These are phyloP conservation scores for Pestalotiopsis sp. DNA, from an alignment of 2,329 filamentous ascomycete genomes.

Conservation along the genomic window DNA sequence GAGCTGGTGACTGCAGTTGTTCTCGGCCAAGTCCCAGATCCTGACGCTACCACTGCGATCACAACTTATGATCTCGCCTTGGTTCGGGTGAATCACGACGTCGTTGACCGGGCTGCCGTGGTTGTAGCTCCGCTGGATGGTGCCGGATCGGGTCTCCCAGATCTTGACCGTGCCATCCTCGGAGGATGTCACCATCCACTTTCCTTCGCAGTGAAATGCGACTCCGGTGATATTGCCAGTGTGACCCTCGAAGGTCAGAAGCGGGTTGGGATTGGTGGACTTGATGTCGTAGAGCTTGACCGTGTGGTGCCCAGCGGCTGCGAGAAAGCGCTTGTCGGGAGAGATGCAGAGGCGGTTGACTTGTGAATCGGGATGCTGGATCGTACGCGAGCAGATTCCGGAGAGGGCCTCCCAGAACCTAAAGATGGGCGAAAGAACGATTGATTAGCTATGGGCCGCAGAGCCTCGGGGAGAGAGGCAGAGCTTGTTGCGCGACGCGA, in stretches of 20 bases:
- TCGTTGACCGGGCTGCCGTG: conserved; percentile 92
- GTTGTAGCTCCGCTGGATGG: conserved; percentile 88
- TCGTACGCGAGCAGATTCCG: conserved; percentile 96
- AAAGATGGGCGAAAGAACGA: neutral
- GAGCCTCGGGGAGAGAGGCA: neutral
- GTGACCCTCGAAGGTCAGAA: conserved; percentile 94
- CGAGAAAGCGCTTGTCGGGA: conserved; percentile 94
- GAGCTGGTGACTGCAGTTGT: conserved; percentile 93
- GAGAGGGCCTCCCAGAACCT: conserved; percentile 99
- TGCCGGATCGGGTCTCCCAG: conserved; percentile 87
- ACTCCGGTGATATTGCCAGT: conserved; percentile 95
- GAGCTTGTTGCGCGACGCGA: neutral
- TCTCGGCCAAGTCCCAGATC: conserved; percentile 96
- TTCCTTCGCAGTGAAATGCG: conserved; percentile 97
- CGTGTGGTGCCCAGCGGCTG: conserved; percentile 76
- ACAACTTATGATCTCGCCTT: conserved; percentile 96
- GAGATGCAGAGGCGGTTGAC: conserved; percentile 98
- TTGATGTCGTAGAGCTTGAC: conserved; percentile 99
- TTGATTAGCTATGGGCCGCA: neutral
- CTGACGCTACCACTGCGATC: conserved; percentile 90
- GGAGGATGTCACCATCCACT: conserved; percentile 99
- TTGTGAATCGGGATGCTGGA: conserved; percentile 96
- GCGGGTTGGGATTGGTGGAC: conserved; percentile 91
- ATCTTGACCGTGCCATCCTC: conserved; percentile 98
- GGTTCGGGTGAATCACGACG: conserved; percentile 99